Conservation (phyloP, 83 land plant genomes). For the Picea abies region DNA sequence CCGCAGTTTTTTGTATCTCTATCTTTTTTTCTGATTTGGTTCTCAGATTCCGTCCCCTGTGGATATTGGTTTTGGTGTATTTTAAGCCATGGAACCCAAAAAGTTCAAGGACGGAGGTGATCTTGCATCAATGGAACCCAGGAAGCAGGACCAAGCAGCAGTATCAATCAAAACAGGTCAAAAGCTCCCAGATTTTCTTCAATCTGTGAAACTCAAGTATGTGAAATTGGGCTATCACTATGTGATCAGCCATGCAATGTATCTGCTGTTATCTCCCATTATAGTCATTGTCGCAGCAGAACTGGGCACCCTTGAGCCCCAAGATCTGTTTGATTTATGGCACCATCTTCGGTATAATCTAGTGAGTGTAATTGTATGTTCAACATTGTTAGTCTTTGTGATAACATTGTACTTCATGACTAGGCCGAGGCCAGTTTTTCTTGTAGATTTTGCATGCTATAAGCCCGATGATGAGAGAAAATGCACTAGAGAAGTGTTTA, state of each 20-base stretch:
- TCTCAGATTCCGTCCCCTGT: no score
- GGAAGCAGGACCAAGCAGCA: no score
- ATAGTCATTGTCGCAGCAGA: conserved; percentile 48
- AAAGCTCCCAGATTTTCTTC: conserved; percentile 59
- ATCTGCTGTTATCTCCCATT: conserved; percentile 43
- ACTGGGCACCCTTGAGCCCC: conserved; percentile 40
- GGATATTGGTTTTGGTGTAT: no score
- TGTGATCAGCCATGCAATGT: conserved; percentile 64
- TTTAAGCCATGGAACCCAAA: no score
- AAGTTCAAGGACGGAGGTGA: no score
- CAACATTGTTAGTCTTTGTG: conserved; percentile 40
- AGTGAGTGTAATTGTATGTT: conserved; percentile 51
- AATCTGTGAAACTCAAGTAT: conserved; percentile 63
- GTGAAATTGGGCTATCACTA: conserved; percentile 71
- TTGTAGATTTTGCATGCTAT: conserved; percentile 59
- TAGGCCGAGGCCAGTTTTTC: conserved; percentile 43
- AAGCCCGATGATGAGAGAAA: conserved; percentile 27
- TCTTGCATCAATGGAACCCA: no score
- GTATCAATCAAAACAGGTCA: no score
- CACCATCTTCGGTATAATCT: conserved; percentile 56
- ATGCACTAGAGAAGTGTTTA: conserved; percentile 29
- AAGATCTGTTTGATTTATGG: conserved; percentile 53
- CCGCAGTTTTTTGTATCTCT: no score
- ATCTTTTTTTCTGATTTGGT: no score
- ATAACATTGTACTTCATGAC: conserved; percentile 48